phyloP scores from a whole-genome alignment of 73 alveolate genomes.

The Effrenium voratum region DNA sequence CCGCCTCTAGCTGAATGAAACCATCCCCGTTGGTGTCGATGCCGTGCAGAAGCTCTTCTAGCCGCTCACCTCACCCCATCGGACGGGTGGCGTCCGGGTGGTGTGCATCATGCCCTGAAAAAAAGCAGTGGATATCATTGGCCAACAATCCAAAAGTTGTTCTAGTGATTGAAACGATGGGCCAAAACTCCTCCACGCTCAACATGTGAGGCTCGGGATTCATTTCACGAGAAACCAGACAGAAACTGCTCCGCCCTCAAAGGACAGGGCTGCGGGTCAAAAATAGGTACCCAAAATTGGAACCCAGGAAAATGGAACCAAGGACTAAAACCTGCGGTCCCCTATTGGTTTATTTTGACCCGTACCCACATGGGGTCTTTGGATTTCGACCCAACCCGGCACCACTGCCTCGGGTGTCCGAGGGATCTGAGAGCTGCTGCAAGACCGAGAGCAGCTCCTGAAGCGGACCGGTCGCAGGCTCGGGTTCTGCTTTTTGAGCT shows the following conservation, averaged over 20 bases:
- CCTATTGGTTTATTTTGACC: not conserved
- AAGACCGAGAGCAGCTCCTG: slow-evolving; percentile 73
- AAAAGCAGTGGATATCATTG: not conserved
- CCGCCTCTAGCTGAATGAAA: slow-evolving; percentile 65
- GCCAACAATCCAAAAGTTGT: not conserved
- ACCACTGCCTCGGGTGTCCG: slow-evolving; percentile 51
- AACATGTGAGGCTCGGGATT: no score
- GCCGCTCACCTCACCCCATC: slow-evolving; percentile 25
- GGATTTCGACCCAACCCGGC: no score
- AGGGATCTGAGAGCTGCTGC: slow-evolving; percentile 79
- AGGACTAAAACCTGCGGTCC: not conserved
- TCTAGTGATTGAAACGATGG: no score
- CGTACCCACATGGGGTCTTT: not conserved
- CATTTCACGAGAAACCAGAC: no score
- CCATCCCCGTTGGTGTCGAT: slow-evolving; percentile 81
- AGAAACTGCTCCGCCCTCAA: no score
- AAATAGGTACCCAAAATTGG: not conserved
- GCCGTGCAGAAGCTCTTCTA: slow-evolving; percentile 44
- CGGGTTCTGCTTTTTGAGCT: not conserved
- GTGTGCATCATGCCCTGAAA: not conserved
- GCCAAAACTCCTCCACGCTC: no score
- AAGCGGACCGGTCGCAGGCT: not conserved
- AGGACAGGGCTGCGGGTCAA: not conserved
- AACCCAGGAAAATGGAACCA: not conserved
- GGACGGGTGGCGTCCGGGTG: not conserved